Evolutionary conservation across 139 green algal genomes (phyloP), one percentile per base, ranked within the genome.

Genomic region (Chlorella sorokiniana): DNA sequence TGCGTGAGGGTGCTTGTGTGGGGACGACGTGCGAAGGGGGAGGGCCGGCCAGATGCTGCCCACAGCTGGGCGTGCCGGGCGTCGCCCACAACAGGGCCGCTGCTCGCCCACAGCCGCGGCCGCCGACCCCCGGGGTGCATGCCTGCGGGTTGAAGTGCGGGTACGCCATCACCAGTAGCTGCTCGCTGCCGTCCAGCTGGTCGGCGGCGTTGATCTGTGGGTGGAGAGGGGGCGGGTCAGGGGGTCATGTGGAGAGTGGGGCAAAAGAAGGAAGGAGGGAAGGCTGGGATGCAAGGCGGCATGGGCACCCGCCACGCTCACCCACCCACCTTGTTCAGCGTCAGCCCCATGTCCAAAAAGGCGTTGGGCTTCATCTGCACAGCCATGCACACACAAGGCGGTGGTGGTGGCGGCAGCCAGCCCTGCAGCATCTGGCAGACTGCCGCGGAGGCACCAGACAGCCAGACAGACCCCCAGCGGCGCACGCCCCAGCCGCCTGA

Each of bases 391-490:
- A 10, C 18, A 65, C n/a, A n/a, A n/a, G n/a, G n/a, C n/a, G n/a
- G n/a, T n/a, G n/a, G n/a, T n/a, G n/a, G n/a, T n/a, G n/a, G n/a
- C n/a, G 56, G 56, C 56, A 65, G 56, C 6, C 22, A 33, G 56
- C 18, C 56, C 18, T n/a, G 56, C 56, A n/a, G n/a, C n/a, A n/a
- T n/a, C 56, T 33, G 18, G 33, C 0, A 91, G 86, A 85, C 93
- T 91, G 87, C 93, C 93, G 67, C 72, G 84, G 7, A 93, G 92
- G 83, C 96, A 97, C 8, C 90, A 22, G 48, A 56, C 48, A 56
- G 14, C 48, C 14, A 56, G 48, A 56, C 14, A 56, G 48, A n/a
- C n/a, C n/a, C n/a, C n/a, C n/a, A n/a, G n/a, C n/a, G n/a, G n/a
- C n/a, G n/a, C n/a, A n/a, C n/a, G n/a, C n/a, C n/a, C n/a, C n/a